Conservation (phyloP, 1,139 yeast genomes). For the Lodderomyces orthopsilosis region DNA sequence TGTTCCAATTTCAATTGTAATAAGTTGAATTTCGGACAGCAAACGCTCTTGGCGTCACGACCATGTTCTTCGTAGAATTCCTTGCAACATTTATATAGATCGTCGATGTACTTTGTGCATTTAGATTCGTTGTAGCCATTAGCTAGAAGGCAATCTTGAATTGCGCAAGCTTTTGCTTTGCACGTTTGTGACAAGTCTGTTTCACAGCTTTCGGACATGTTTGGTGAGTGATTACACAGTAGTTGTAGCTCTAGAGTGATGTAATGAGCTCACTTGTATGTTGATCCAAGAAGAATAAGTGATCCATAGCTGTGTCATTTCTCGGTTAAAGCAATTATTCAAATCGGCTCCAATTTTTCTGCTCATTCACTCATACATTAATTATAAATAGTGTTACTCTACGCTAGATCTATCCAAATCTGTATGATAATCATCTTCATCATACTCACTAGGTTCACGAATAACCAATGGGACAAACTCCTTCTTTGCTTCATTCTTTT, state of each 20-base stretch:
- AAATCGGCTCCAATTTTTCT: background rate
- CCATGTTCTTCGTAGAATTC: constrained; percentile 54
- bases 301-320: background rate
- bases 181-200: constrained; percentile 43
- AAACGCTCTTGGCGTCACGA: constrained; percentile 51
- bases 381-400: no score
- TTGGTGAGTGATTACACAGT: background rate
- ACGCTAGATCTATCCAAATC: constrained; percentile 31
- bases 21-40: constrained; percentile 62
- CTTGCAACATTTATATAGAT: constrained; percentile 60
- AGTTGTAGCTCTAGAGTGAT: background rate
- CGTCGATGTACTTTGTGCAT: constrained; percentile 58
- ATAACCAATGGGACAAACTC: constrained; percentile 47
- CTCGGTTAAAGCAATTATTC: background rate
- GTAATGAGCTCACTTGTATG: background rate
- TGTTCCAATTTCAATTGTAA: constrained; percentile 58
- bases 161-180: constrained; percentile 66
- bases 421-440: constrained; percentile 41
- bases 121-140: constrained; percentile 60
- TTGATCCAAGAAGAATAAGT: background rate
- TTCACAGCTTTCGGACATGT: constrained; percentile 1
- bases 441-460: constrained; percentile 46
- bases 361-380: no score
- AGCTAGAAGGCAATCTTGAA: constrained; percentile 58
- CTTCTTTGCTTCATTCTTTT: constrained; percentile 24